Evolutionary conservation across 768 basidiomycete species (phyloP).

Genomic region (Tremella fuciformis): DNA sequence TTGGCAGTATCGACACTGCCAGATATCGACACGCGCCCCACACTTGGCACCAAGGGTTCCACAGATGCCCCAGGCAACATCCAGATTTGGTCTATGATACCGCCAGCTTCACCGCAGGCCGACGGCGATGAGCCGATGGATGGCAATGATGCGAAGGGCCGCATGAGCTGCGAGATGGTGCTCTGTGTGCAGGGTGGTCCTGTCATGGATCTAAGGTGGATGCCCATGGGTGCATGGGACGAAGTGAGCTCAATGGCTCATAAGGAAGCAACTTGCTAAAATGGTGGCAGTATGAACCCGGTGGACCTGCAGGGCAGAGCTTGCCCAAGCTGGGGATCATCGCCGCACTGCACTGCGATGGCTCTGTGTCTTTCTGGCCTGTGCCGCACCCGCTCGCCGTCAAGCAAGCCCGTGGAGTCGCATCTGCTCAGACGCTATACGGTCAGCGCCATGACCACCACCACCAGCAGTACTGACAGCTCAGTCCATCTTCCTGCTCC

Average conservation of each 20-base stretch:
- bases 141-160: constrained; percentile 49
- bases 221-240: constrained; percentile 81
- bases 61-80: constrained; percentile 62
- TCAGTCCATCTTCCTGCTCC: constrained; percentile 58
- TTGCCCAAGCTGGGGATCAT: constrained; percentile 71
- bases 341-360: constrained; percentile 82
- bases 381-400: constrained; percentile 74
- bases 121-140: constrained; percentile 4
- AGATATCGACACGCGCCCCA: constrained; percentile 63
- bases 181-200: constrained; percentile 78
- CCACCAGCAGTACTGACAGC: constrained; percentile 35
- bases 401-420: constrained; percentile 17
- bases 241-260: constrained; percentile 44
- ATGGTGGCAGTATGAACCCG: constrained; percentile 11
- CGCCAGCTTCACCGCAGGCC: constrained; percentile 18
- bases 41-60: constrained; percentile 61
- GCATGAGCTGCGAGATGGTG: constrained; percentile 76
- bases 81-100: constrained; percentile 75
- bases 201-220: constrained; percentile 83
- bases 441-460: not conserved
- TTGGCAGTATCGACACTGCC: constrained; percentile 77
- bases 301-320: not conserved
- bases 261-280: constrained; percentile 8
- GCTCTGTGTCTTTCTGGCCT: constrained; percentile 71
- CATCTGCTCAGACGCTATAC: not conserved